Conservation (phyloP, 2,329 filamentous ascomycete genomes). For the Fusarium pseudograminearum region DNA sequence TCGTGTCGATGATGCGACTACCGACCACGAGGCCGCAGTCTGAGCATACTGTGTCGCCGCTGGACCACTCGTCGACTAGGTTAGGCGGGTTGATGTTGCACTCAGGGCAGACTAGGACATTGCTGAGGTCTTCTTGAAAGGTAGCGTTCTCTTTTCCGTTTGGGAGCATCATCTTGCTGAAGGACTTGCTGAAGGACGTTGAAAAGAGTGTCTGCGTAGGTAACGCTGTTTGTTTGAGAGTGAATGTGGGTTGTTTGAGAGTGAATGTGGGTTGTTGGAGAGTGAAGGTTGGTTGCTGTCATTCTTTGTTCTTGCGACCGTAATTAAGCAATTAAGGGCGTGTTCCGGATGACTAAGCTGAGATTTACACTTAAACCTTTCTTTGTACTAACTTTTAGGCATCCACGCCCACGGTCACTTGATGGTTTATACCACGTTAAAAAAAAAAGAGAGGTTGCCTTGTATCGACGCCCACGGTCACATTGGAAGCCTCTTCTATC, state of each 20-base stretch:
- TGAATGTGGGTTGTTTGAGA: slow-evolving; percentile 38
- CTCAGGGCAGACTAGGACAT: slow-evolving; percentile 87
- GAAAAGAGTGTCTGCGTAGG: background rate
- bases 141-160: slow-evolving; percentile 51
- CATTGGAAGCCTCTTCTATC: background rate
- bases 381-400: background rate
- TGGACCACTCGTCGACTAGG: slow-evolving; percentile 91
- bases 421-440: no score
- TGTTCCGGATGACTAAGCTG: background rate
- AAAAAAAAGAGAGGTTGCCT: no score
- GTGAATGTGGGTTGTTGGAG: slow-evolving; percentile 38
- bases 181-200: background rate
- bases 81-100: slow-evolving; percentile 94
- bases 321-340: background rate
- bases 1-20: slow-evolving; percentile 92
- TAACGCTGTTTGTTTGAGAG: slow-evolving; percentile 1
- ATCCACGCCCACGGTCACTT: no score
- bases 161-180: slow-evolving; percentile 57
- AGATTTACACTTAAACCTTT: background rate
- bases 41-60: slow-evolving; percentile 91
- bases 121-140: slow-evolving; percentile 88
- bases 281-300: slow-evolving; percentile 44
- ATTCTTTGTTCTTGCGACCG: slow-evolving; percentile 6
- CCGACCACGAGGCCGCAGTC: slow-evolving; percentile 92
- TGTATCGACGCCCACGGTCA: no score